Conservation (phyloP, 306 rosid species). For the Morella rubra region DNA sequence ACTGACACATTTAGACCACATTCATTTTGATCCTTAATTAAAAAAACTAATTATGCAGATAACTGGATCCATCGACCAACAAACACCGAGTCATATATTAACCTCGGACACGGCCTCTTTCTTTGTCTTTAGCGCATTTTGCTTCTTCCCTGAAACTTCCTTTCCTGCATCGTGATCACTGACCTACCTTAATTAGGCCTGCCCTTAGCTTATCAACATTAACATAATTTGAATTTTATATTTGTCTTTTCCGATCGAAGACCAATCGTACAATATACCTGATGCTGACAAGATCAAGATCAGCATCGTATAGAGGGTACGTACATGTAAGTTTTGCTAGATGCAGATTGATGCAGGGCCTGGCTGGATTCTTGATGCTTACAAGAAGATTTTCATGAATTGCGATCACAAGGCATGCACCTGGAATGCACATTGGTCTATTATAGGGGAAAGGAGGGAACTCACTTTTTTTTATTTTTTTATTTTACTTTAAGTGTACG, state of each 20-base stretch:
- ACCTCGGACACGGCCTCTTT: neutral
- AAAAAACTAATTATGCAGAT: slow-evolving; percentile 8
- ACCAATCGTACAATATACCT: too few relatives aligned
- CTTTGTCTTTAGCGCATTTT: neutral
- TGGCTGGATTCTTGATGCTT: slow-evolving; percentile 3
- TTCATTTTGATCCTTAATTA: neutral
- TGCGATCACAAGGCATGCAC: slow-evolving; percentile 3
- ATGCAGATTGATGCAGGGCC: slow-evolving; percentile 11
- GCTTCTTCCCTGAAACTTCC: slow-evolving; percentile 15
- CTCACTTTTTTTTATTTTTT: too few relatives aligned
- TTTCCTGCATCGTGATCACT: neutral
- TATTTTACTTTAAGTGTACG: slow-evolving; percentile 24
- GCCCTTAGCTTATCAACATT: neutral
- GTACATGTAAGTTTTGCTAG: neutral
- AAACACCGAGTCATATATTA: slow-evolving; percentile 4
- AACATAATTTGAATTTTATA: neutral
- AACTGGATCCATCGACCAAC: slow-evolving; percentile 24
- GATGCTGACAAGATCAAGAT: too few relatives aligned
- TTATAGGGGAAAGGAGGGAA: neutral
- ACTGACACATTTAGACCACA: too few relatives aligned
- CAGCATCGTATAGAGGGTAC: neutral
- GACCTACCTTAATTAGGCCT: neutral
- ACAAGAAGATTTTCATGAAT: slow-evolving; percentile 1
- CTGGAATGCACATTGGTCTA: slow-evolving; percentile 21
- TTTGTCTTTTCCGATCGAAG: too few relatives aligned